Conservation (phyloP, 139 green algal genomes). For the Chlorella sp. region DNA sequence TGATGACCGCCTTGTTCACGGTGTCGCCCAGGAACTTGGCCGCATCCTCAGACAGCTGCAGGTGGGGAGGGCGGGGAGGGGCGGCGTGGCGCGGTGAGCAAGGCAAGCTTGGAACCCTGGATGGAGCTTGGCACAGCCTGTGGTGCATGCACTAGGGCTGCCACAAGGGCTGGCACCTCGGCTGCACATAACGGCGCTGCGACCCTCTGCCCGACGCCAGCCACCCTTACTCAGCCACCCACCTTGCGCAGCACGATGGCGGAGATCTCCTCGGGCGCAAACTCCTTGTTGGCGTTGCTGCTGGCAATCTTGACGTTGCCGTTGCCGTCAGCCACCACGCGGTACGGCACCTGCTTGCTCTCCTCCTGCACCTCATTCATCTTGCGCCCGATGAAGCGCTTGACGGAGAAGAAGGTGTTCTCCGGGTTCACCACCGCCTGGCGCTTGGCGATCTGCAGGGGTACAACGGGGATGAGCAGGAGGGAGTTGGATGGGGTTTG, state of each 20-base stretch:
- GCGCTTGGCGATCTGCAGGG: constrained; percentile 96
- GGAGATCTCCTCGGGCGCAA: constrained; percentile 98
- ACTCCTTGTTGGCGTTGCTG: constrained; percentile 92
- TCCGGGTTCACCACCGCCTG: constrained; percentile 99
- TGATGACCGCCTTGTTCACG: constrained; percentile 96
- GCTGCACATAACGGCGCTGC: too few relatives aligned
- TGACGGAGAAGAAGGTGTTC: constrained; percentile 99
- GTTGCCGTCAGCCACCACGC: constrained; percentile 79
- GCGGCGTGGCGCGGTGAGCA: too few relatives aligned
- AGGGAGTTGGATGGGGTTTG: too few relatives aligned
- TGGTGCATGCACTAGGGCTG: too few relatives aligned
- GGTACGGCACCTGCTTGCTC: constrained; percentile 91
- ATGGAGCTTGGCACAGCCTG: too few relatives aligned
- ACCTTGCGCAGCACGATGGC: constrained; percentile 86
- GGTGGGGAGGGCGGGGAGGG: too few relatives aligned
- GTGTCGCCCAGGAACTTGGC: constrained; percentile 84
- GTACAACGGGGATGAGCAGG: not conserved
- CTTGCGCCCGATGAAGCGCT: constrained; percentile 98
- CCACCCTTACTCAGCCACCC: not conserved
- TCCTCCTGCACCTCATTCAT: constrained; percentile 94
- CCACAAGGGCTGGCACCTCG: too few relatives aligned
- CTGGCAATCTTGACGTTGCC: constrained; percentile 98
- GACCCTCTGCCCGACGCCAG: too few relatives aligned
- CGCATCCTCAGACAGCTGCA: constrained; percentile 76
- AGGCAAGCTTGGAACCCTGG: too few relatives aligned